Conservation (phyloP, 106 monocot genomes). For the Allium cepa region DNA sequence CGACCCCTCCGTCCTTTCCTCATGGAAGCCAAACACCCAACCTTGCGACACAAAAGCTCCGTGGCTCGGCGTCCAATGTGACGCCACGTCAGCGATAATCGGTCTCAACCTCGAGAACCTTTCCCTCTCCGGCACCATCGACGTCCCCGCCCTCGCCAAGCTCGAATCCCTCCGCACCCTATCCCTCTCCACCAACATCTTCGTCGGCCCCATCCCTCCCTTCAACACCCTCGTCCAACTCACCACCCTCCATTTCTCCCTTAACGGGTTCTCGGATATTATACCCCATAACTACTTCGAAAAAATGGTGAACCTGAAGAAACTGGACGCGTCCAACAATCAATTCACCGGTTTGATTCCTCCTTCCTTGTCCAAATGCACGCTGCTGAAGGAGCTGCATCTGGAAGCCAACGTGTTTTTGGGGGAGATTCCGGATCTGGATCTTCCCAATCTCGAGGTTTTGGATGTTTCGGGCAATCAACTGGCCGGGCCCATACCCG, state of each 20-base stretch:
- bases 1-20: conserved; percentile 34
- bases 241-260: conserved; percentile 45
- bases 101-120: conserved; percentile 40
- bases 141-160: conserved; percentile 36
- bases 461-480: conserved; percentile 52
- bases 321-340: conserved; percentile 55
- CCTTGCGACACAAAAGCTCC: conserved; percentile 24
- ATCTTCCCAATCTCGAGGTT: conserved; percentile 15
- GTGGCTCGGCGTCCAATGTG: conserved; percentile 65
- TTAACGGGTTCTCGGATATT: conserved; percentile 48
- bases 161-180: conserved; percentile 45
- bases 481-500: conserved; percentile 52
- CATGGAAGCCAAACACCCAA: background rate
- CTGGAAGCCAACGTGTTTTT: conserved; percentile 56
- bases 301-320: conserved; percentile 40
- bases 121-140: conserved; percentile 40
- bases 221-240: conserved; percentile 38
- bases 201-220: conserved; percentile 63
- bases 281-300: conserved; percentile 43
- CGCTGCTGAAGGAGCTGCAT: conserved; percentile 44
- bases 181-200: conserved; percentile 33
- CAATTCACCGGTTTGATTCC: conserved; percentile 50
- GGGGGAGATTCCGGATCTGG: conserved; percentile 31
- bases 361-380: conserved; percentile 28
- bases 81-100: conserved; percentile 19